Evolutionary conservation across 805 yeast genomes (phyloP).

Genomic region (Metschnikowia peoriensis): DNA sequence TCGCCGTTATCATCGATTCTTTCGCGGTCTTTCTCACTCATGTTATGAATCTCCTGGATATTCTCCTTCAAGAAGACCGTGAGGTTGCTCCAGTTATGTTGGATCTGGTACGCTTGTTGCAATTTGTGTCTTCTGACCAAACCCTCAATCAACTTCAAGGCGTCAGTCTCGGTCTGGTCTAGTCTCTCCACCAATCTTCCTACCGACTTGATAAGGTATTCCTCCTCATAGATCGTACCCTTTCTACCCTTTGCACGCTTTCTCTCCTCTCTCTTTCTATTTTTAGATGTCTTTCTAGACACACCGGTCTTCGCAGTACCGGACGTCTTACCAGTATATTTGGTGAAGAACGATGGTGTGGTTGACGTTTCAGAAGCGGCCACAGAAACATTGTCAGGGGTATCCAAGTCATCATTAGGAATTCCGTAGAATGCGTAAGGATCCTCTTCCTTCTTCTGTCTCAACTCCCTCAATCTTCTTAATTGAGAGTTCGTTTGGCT

Average conservation of each 20-base stretch:
- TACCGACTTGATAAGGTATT: constrained; percentile 82
- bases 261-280: constrained; percentile 91
- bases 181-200: constrained; percentile 86
- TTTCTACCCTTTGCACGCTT: constrained; percentile 96
- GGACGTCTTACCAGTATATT: constrained; percentile 93
- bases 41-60: constrained; percentile 71
- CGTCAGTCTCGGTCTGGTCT: constrained; percentile 71
- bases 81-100: constrained; percentile 61
- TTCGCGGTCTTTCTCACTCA: constrained; percentile 84
- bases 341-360: constrained; percentile 87
- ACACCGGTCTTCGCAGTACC: constrained; percentile 98
- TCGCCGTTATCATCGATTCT: constrained; percentile 88
- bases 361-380: constrained; percentile 95
- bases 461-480: constrained; percentile 75
- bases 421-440: constrained; percentile 81
- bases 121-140: constrained; percentile 67
- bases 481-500: constrained; percentile 83
- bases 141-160: constrained; percentile 68
- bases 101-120: constrained; percentile 81
- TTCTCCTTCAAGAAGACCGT: constrained; percentile 54
- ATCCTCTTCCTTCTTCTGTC: constrained; percentile 79
- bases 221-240: constrained; percentile 97
- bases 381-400: constrained; percentile 90
- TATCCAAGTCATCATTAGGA: constrained; percentile 55
- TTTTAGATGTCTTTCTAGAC: constrained; percentile 87